Percentiles rank a stretch among this genome's conserved stretches.
Conservation (phyloP, 2,329 filamentous ascomycete species). For the Cladosporium sp. region DNA sequence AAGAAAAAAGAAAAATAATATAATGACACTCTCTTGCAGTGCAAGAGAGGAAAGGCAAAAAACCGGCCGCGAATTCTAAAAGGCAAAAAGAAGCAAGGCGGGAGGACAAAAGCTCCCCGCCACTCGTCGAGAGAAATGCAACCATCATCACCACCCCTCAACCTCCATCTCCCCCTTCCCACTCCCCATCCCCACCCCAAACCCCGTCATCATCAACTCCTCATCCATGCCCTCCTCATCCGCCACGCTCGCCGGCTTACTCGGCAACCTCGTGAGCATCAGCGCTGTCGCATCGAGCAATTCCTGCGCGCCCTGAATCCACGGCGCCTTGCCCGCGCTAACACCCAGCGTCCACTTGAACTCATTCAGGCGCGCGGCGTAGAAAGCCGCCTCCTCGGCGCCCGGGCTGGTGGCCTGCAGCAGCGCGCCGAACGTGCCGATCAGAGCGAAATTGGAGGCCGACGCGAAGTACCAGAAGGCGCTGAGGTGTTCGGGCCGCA, state of each 20-base stretch:
- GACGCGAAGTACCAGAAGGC: constrained; percentile 91
- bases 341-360: constrained; percentile 94
- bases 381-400: constrained; percentile 88
- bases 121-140: no score
- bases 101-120: no score
- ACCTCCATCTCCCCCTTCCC: constrained; percentile 6
- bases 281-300: constrained; percentile 42
- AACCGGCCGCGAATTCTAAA: no score
- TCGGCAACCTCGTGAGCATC: constrained; percentile 42
- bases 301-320: constrained; percentile 43
- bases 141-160: not conserved
- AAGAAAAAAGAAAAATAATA: no score
- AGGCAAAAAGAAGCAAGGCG: not conserved
- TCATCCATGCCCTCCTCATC: constrained; percentile 5
- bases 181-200: constrained; percentile 1
- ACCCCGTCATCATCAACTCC: constrained; percentile 11
- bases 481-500: constrained; percentile 80
- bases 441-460: constrained; percentile 88
- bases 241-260: constrained; percentile 33
- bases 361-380: constrained; percentile 76
- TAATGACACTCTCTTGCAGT: no score
- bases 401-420: constrained; percentile 86
- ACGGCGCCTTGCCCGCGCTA: constrained; percentile 65
- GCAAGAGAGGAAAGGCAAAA: no score
- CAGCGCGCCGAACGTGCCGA: constrained; percentile 87